phyloP scores from a whole-genome alignment of 805 yeast species.

The Saccharomycopsis oosterbeekiorum region DNA sequence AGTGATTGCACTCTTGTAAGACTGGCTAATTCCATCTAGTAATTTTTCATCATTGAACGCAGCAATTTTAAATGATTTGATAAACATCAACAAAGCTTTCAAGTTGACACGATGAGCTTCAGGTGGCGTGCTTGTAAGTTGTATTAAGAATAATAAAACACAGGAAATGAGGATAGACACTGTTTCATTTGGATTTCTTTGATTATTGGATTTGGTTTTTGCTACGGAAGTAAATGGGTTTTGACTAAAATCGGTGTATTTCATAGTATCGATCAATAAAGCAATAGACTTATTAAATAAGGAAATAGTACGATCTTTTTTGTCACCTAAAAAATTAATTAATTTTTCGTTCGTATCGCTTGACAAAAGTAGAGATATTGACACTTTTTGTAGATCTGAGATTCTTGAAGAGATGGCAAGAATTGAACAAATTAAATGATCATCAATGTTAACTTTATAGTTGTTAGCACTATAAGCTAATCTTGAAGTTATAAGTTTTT shows the following conservation, averaged over 20 bases:
- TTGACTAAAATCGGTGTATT: neutral
- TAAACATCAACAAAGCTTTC: constrained; percentile 2
- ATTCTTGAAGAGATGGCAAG: constrained; percentile 10
- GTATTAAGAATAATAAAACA: constrained; percentile 11
- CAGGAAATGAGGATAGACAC: neutral
- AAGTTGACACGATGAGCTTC: constrained; percentile 3
- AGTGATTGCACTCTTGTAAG: neutral
- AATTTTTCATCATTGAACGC: constrained; percentile 2
- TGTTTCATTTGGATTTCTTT: neutral
- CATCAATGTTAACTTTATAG: neutral
- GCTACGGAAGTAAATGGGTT: neutral
- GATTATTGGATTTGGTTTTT: neutral
- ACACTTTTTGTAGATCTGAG: neutral
- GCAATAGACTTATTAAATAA: constrained; percentile 9
- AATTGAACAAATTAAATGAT: constrained; percentile 5
- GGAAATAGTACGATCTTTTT: neutral
- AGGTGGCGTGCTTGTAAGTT: constrained; percentile 7
- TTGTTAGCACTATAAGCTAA: constrained; percentile 4
- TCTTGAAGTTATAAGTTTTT: neutral
- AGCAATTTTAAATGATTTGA: constrained; percentile 8
- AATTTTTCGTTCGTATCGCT: neutral
- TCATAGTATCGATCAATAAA: constrained; percentile 4
- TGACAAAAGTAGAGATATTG: neutral
- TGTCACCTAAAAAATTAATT: neutral
- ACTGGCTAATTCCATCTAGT: neutral